These are phyloP conservation scores for Schizophyllum amplum DNA, from an alignment of 1,284 basidiomycete species.

Conservation along the genomic window DNA sequence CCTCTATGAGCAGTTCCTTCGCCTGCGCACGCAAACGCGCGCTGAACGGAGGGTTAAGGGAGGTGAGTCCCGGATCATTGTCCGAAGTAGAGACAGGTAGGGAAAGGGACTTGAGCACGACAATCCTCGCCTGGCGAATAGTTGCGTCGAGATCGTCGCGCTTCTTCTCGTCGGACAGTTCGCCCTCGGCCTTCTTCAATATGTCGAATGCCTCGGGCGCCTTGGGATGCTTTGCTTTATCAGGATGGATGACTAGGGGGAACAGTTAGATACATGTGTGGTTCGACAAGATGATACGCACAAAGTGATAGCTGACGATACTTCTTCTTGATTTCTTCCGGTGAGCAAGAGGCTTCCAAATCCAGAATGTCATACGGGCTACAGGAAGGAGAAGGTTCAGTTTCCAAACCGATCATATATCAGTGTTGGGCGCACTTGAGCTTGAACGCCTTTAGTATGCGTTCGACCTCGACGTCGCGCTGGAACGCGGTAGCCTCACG, in stretches of 20 bases:
- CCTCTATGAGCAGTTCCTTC: constrained; percentile 77
- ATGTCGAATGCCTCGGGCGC: constrained; percentile 81
- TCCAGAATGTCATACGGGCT: constrained; percentile 78
- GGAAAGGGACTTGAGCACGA: constrained; percentile 50
- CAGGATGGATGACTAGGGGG: constrained; percentile 72
- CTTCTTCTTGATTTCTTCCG: constrained; percentile 72
- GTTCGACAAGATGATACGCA: constrained; percentile 28
- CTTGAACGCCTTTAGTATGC: constrained; percentile 78
- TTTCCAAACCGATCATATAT: neutral
- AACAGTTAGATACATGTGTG: constrained; percentile 1
- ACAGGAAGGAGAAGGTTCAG: neutral
- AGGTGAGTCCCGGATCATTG: constrained; percentile 47
- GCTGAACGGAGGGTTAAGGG: constrained; percentile 51
- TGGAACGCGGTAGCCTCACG: constrained; percentile 79
- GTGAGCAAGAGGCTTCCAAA: constrained; percentile 51
- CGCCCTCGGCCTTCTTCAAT: constrained; percentile 81
- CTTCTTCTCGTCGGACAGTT: constrained; percentile 65
- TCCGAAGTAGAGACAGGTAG: constrained; percentile 50
- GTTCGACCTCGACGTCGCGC: constrained; percentile 77
- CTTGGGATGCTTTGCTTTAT: constrained; percentile 71
- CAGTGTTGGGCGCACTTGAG: constrained; percentile 50
- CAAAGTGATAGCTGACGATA: constrained; percentile 77
- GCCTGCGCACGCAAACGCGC: constrained; percentile 53
- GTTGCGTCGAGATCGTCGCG: constrained; percentile 73
- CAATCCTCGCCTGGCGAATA: constrained; percentile 59